Evolutionary conservation across 352 stramenopile genomes (phyloP), one percentile per base, ranked within the genome.

Genomic region (Phytophthora sansomeana): DNA sequence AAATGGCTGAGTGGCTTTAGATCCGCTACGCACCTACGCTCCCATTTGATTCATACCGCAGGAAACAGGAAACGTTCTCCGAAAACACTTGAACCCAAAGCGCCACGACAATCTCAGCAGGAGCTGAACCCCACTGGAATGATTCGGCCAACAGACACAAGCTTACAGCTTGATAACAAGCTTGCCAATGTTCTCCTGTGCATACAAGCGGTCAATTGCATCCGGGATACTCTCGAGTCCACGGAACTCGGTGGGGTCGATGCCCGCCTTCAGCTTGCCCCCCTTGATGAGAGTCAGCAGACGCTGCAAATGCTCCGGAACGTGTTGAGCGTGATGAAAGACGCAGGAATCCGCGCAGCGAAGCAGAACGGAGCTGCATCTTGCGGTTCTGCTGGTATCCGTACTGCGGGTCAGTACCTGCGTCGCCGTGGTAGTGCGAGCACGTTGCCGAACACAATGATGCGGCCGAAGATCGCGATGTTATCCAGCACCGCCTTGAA

Each of bases 101-200:
- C 21, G 21, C 21, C n/a, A 33, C 19, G 26, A 51, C 39, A 39
- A 19, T 39, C 38, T 39, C 21, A 28, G n/a, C 30, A 55, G 10
- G 17, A 55, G 13, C 17, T 55, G 30, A 43, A 46, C 47, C 8
- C 43, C 39, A 19, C 47, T 47, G 19, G 38, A 51, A 42, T 42
- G 33, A 29, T 41, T 32, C 17, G 11, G 13, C 19, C 21, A 28
- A 32, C 33, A 9, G 19, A 24, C 5, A 38, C 38, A 48, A 28
- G n/a, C 17, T 64, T 39, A 74, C 33, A 92, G 72, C 43, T 71
- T 80, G 46, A 94, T 78, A 4, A 90, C 80, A 36, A 95, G 81
- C 69, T 95, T 95, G 62, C 87, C 87, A n/a, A 86, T 90, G 52
- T 88, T 90, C 36, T 89, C 69, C 59, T 86, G 80, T 29, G 44